Base-by-base conservation (phyloP, 2,329 filamentous ascomycete species). In the Pseudogymnoascus sp. region DNA sequence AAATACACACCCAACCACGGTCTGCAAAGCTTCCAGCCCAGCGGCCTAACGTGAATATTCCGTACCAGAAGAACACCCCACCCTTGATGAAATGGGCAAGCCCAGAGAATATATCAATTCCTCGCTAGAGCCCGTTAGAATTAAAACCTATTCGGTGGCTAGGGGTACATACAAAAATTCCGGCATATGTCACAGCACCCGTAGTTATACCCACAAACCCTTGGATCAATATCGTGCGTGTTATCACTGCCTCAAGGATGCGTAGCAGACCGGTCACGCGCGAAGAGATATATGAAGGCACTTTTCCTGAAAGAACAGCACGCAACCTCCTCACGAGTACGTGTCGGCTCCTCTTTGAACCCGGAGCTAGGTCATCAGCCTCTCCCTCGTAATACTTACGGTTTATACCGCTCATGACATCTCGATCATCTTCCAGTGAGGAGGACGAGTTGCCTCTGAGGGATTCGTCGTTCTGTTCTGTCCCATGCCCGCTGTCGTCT, bases 21-120 rank as follows among this genome's bases (percentile, higher is more conserved):
- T 96, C 90, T 62, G 89, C 86, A 72, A 95, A 97, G 72, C 89
- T 89, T 33, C 92, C 92, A 71, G 91, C 84, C 88, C 91, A 96
- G 62, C 92, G 88, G 28, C 91, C 91, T 4, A 96, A 80, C 0
- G 90, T 95, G 64, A 96, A 77, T 19, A 96, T 75, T 7, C 92
- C 92, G 65, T 95, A 89, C 86, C 90, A 92, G 76, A 96, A 90
- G 79, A 97, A 96, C 62, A 96, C 88, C 4, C 90, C 90, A 59
- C 92, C 92, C 73, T 96, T 97, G 74, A 96, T 85, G 79, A 90
- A 95, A 72, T 96, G 92, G 9, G 92, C 92, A 39, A 96, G 79
- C 2, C 92, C 91, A 68, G 86, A 91, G 78, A 92, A 95, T 63
- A 97, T 78, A 2, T 80, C 79, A 22, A 74, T 74, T 4, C 83